These are phyloP conservation scores for Chenopodium album DNA, from an alignment of 148 eudicot genomes.

Conservation along the genomic window DNA sequence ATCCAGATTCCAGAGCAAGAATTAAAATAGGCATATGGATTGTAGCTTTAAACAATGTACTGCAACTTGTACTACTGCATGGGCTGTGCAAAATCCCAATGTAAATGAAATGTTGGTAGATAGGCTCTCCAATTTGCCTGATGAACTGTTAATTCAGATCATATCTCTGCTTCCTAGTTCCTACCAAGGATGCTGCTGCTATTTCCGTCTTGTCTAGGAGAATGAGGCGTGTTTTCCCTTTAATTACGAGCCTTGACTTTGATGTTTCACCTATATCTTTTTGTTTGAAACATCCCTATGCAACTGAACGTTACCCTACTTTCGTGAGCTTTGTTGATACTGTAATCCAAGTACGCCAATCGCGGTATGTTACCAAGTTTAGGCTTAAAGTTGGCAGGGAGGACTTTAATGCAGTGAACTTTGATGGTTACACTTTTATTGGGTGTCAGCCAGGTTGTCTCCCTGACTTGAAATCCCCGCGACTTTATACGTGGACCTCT, in stretches of 20 bases:
- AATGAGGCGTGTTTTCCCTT: neutral
- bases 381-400: neutral
- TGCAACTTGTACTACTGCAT: neutral
- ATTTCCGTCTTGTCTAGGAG: neutral
- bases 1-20: neutral
- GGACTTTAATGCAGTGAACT: neutral
- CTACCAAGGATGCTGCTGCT: constrained; percentile 5
- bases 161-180: neutral
- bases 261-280: neutral
- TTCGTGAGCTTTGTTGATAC: neutral
- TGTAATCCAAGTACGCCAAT: neutral
- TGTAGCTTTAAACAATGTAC: neutral
- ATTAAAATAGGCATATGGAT: neutral
- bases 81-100: neutral
- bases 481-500: neutral
- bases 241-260: neutral
- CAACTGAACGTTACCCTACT: neutral
- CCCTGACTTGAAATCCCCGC: neutral
- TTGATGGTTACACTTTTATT: neutral
- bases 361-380: neutral
- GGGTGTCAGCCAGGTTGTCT: neutral
- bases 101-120: neutral
- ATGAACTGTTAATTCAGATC: neutral
- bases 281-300: neutral
- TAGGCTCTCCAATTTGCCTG: neutral